Evolutionary conservation across 768 basidiomycete species (phyloP).

Genomic region (Trametes villosa): DNA sequence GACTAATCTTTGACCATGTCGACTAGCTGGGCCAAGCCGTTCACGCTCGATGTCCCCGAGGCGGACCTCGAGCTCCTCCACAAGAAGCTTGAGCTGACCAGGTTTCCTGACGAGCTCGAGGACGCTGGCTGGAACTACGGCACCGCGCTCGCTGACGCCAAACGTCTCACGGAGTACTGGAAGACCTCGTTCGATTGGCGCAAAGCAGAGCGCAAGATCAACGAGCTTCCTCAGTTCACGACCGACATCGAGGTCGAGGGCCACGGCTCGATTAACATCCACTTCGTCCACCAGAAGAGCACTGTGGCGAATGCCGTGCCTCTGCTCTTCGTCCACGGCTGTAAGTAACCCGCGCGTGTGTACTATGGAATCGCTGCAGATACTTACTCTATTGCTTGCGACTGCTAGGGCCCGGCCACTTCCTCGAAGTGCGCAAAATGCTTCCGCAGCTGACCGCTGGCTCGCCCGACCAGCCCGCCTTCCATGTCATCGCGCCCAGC

Average conservation of each 20-base stretch:
- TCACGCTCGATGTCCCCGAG: constrained; percentile 30
- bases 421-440: constrained; percentile 60
- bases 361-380: not conserved
- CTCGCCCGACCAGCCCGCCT: constrained; percentile 51
- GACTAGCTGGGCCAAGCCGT: too few relatives aligned
- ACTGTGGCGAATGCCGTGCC: constrained; percentile 49
- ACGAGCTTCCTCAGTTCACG: constrained; percentile 61
- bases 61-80: constrained; percentile 27
- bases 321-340: constrained; percentile 65
- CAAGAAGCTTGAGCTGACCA: constrained; percentile 29
- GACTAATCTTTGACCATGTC: too few relatives aligned
- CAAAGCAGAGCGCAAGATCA: constrained; percentile 52
- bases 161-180: constrained; percentile 55
- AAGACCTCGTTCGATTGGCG: constrained; percentile 60
- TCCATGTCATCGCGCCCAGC: constrained; percentile 64
- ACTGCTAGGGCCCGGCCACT: constrained; percentile 62
- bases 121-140: constrained; percentile 35
- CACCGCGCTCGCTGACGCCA: constrained; percentile 49
- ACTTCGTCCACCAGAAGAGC: constrained; percentile 46
- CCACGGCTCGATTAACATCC: constrained; percentile 53
- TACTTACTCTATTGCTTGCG: not conserved
- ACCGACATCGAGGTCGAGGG: constrained; percentile 52
- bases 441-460: constrained; percentile 54
- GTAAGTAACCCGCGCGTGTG: constrained; percentile 34
- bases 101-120: constrained; percentile 36